A percentile compares a stretch with the other conserved stretches of the same genome.
phyloP scores from a whole-genome alignment of 345 rosid genomes.

The Lepidium africanum region DNA sequence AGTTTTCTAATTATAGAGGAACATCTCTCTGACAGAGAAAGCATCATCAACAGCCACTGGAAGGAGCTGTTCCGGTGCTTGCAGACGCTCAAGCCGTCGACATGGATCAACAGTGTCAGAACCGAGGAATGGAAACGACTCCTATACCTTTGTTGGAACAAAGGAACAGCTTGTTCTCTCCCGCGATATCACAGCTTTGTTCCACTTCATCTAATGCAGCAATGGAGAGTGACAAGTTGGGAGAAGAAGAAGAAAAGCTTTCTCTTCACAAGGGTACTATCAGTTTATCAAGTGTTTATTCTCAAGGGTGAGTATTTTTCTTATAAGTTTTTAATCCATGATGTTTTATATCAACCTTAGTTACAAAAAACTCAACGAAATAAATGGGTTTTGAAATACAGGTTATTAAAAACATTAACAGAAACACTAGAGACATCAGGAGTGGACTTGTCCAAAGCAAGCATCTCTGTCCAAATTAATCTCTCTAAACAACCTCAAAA shows the following conservation, averaged over 20 bases:
- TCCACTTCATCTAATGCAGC: slow-evolving; percentile 26
- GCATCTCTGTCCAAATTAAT: slow-evolving; percentile 68
- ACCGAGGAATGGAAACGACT: slow-evolving; percentile 26
- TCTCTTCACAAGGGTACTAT: slow-evolving; percentile 59
- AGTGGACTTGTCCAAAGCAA: slow-evolving; percentile 74
- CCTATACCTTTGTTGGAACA: slow-evolving; percentile 47
- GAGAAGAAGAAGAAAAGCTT: slow-evolving; percentile 44
- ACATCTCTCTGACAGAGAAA: slow-evolving; percentile 31
- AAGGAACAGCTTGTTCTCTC: slow-evolving; percentile 32
- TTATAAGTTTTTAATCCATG: background rate
- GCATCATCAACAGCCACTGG: slow-evolving; percentile 31
- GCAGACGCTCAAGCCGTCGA: background rate
- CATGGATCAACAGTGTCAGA: slow-evolving; percentile 32
- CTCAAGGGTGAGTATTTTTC: slow-evolving; percentile 49
- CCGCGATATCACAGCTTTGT: slow-evolving; percentile 16
- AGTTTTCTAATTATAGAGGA: background rate
- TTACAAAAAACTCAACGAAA: background rate
- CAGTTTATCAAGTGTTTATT: slow-evolving; percentile 68
- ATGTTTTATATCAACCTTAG: background rate
- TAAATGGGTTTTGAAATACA: slow-evolving; percentile 14
- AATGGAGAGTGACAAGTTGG: slow-evolving; percentile 7
- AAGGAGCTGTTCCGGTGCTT: slow-evolving; percentile 31
- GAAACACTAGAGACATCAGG: slow-evolving; percentile 74
- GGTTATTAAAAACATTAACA: slow-evolving; percentile 62
- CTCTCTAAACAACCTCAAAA: slow-evolving; percentile 45